phyloP scores from a whole-genome alignment of 176 grass and related monocot genomes.

The Ampelocalamus luodianensis region DNA sequence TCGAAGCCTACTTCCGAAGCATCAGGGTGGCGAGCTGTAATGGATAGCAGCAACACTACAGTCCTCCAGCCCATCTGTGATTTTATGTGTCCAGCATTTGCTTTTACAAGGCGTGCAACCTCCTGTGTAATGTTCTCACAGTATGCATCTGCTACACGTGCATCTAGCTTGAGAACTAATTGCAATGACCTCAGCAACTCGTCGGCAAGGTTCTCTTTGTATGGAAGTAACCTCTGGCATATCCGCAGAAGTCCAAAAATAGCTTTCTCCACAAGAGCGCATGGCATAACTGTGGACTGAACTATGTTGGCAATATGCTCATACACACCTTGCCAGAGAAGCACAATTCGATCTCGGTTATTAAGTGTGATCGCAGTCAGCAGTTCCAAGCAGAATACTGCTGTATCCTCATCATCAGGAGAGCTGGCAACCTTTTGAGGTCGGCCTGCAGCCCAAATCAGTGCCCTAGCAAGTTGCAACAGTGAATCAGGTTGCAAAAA shows the following conservation, averaged over 20 bases:
- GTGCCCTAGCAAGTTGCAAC: slow-evolving; percentile 84
- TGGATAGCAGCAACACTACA: slow-evolving; percentile 80
- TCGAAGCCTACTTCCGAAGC: slow-evolving; percentile 90
- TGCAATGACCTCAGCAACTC: slow-evolving; percentile 90
- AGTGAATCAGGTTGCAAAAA: slow-evolving; percentile 89
- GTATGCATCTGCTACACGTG: slow-evolving; percentile 96
- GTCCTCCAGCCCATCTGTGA: slow-evolving; percentile 93
- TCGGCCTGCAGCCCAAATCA: slow-evolving; percentile 88
- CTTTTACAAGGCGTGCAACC: slow-evolving; percentile 80
- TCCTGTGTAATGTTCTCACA: slow-evolving; percentile 94
- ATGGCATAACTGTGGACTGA: slow-evolving; percentile 91
- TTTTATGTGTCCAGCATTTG: slow-evolving; percentile 86
- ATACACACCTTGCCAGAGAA: slow-evolving; percentile 96
- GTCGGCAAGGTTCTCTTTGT: slow-evolving; percentile 95
- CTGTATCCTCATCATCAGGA: slow-evolving; percentile 92
- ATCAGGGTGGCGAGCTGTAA: slow-evolving; percentile 95
- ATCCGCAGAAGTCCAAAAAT: slow-evolving; percentile 97
- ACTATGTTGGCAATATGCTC: slow-evolving; percentile 97
- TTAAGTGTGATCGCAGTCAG: slow-evolving; percentile 93
- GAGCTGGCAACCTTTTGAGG: slow-evolving; percentile 87
- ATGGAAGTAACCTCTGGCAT: slow-evolving; percentile 94
- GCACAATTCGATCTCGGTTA: slow-evolving; percentile 87
- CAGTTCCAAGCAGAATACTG: slow-evolving; percentile 97
- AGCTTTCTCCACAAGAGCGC: slow-evolving; percentile 93
- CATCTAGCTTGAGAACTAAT: slow-evolving; percentile 90